phyloP scores from a whole-genome alignment of 2,329 filamentous ascomycete genomes.

The Xylaria sp. region DNA sequence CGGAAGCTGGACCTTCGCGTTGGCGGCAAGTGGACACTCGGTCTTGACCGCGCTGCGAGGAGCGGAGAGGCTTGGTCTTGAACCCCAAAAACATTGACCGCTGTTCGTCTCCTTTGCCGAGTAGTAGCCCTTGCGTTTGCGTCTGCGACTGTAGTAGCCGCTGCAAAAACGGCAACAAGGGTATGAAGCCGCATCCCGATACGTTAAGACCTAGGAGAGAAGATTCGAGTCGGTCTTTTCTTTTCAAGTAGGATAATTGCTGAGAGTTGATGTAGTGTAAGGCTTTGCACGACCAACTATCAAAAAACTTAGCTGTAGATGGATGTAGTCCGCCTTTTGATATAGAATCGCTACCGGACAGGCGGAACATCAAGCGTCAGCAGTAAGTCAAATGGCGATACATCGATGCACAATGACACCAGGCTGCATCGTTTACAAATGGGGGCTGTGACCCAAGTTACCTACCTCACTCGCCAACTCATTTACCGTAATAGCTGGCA shows the following conservation, averaged over 20 bases:
- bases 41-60: background rate
- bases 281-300: background rate
- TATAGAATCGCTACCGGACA: background rate
- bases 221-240: background rate
- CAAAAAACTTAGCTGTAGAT: background rate
- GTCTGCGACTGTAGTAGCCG: slow-evolving; percentile 17
- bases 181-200: slow-evolving; percentile 24
- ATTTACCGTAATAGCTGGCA: background rate
- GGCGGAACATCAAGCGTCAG: background rate
- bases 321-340: background rate
- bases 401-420: background rate
- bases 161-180: slow-evolving; percentile 17
- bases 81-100: background rate
- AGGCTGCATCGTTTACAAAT: slow-evolving; percentile 2
- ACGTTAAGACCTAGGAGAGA: background rate
- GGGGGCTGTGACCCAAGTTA: background rate
- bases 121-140: background rate
- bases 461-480: background rate
- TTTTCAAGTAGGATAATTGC: background rate
- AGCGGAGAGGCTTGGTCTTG: background rate
- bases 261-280: background rate
- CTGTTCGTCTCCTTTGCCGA: slow-evolving; percentile 6
- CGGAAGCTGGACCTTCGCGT: background rate
- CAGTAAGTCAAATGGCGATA: background rate
- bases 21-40: background rate